Evolutionary conservation across 257 asterid species (phyloP), one percentile per base, ranked within the genome.

Genomic region (Capsicum rhomboideum): DNA sequence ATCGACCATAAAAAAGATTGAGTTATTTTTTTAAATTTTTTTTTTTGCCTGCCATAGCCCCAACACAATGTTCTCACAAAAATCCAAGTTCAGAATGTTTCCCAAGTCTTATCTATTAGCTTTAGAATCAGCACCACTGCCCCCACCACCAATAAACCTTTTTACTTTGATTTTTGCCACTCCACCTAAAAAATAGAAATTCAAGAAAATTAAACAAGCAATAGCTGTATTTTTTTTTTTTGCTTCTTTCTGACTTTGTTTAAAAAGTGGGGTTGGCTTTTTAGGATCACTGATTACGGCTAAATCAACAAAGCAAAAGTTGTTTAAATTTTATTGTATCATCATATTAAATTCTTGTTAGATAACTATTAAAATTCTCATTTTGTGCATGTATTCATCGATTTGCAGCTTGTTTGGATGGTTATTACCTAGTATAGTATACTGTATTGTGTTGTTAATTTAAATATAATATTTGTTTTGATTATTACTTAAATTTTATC

Each of bases 21-120:
- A 86, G 92, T 88, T 88, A 91, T 92, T 91, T n/a, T 69, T 74
- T 46, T 28, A 31, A 31, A 31, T n/a, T 23, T 0, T 46, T 87
- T 89, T 86, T 89, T 88, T 91, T 91, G 97, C 80, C 85, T 88
- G 93, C 95, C 98, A 93, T 94, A 91, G 91, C 84, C 20, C 89
- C 83, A 91, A 92, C 97, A 93, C 93, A 79, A 88, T 93, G 97
- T 92, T 89, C 78, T 90, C 94, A 63, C 90, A 74, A 90, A 91
- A 93, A 91, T 72, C 88, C 92, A 91, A 92, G 78, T 87, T 84
- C 87, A 82, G 91, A 91, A 89, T 89, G 97, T 89, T 91, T 92
- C 86, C 89, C 77, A 78, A 80, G 84, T 61, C 85, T 84, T 85
- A 80, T 84, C 83, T 85, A 82, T 87, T 88, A 78, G 20, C 91